Evolutionary conservation across 2,329 filamentous ascomycete genomes (phyloP), one percentile per base, ranked within the genome.

Genomic region (Sporothrix mexicana): DNA sequence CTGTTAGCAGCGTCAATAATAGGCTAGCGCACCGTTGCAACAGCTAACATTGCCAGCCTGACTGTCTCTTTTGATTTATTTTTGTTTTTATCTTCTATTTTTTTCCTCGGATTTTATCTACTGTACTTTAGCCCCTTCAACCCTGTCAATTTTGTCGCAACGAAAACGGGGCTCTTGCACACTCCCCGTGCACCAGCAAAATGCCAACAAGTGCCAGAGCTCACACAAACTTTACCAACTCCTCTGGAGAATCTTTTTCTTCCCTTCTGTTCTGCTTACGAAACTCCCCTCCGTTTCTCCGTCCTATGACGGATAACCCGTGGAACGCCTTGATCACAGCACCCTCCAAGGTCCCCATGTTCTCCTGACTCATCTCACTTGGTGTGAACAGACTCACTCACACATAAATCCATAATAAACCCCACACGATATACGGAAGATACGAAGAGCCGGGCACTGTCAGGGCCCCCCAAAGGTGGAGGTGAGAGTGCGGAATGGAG

Each of bases 321-420:
- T n/a, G 57, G 25, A 30, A 17, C 47, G 12, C 51, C 10, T 20
- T 25, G 17, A n/a, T 59, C 55, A 59, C 30, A 10, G n/a, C 15
- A 8, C 30, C 30, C 43, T 36, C 57, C 25, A 41, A 36, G 30
- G 15, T 13, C 17, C 57, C 57, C 57, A 30, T 47, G 10, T 20
- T 47, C 43, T 69, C 25, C 66, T 55, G 55, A 41, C 49, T 59
- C 36, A 59, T 69, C 51, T 69, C 51, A 57, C 36, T 15, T 15
- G 20, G n/a, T 20, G 51, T 64, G 36, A 7, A 43, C 3, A n/a
- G 13, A n/a, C 41, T 7, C 6, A 20, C 61, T 25, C 41, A 23
- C 30, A 12, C 59, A 55, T 20, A 25, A 20, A 9, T 2, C 9
- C 51, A 20, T 8, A 20, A 55, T 41, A 7, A 59, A 59, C 49